Evolutionary conservation across 257 asterid genomes (phyloP), one percentile per base, ranked within the genome.

Genomic region (Pogostemon cablin): DNA sequence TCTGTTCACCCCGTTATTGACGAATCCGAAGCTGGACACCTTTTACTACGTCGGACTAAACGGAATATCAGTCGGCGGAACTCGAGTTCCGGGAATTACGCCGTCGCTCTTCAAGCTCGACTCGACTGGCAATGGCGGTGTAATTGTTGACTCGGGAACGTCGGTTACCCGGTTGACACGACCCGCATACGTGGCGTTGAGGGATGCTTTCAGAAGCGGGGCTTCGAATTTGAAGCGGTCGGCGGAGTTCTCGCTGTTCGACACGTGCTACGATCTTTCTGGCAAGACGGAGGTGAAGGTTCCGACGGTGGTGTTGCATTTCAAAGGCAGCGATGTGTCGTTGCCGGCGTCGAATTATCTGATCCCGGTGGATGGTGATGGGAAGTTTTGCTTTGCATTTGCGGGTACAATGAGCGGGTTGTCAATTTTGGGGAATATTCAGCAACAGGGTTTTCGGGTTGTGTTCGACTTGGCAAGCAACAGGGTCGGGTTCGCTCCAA

Each of bases 371-470:
- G 91, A 91, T 44, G 68, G 67, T 11, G 62, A 73, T 0, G 97
- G 96, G 43, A 81, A 78, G 60, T 93, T 93, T 54, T 91, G 99
- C 83, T 93, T 93, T 39, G 99, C 97, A 2, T 93, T 93, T 70
- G 97, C 98, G 44, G 97, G 95, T 2, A 87, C 97, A 0, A 58
- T 15, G 62, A 72, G 86, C 75, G 98, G 97, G 72, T 62, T 85
- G 69, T 85, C 90, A 2, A 85, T 87, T 1, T 78, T 87, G 40
- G 93, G 93, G 7, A 87, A 87, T 59, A 81, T 85, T 32, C 93
- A 87, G 79, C 93, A 87, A 35, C 93, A 87, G 79, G 83, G 91
- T 65, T 88, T 86, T 54, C 88, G 91, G 84, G 89, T 87, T 2
- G 86, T 80, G 75, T 85, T 85, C 68, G 95, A 87, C 56, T 34